phyloP scores from a whole-genome alignment of 2,329 filamentous ascomycete species.

The Aspergillus brunneoviolaceus region DNA sequence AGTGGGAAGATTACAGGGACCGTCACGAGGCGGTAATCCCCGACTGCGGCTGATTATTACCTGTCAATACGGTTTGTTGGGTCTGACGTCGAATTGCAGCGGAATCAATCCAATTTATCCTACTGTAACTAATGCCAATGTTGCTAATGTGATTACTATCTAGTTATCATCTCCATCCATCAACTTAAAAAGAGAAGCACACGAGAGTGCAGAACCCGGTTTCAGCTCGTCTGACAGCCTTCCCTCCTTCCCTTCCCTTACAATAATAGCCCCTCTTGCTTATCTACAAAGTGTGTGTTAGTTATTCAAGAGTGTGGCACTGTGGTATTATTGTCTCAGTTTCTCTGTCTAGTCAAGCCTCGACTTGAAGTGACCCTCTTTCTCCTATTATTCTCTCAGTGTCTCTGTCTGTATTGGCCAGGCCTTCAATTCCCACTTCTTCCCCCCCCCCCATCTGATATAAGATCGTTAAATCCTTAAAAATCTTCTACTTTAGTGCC shows the following conservation, averaged over 20 bases:
- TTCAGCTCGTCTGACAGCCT: neutral
- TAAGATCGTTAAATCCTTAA: neutral
- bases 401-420: neutral
- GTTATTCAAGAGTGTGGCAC: neutral
- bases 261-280: neutral
- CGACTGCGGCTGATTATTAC: slow-evolving; percentile 1
- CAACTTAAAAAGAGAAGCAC: neutral
- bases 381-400: neutral
- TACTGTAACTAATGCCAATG: neutral
- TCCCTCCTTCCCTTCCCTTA: neutral
- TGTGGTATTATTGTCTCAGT: neutral
- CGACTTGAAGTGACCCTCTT: neutral
- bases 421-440: neutral
- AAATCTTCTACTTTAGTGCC: neutral
- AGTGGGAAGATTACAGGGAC: slow-evolving; percentile 4
- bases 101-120: neutral
- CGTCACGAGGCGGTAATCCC: neutral
- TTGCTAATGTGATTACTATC: neutral
- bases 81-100: slow-evolving; percentile 4
- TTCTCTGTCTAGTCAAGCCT: neutral
- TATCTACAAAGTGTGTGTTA: neutral
- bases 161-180: neutral
- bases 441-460: neutral
- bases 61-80: slow-evolving; percentile 1
- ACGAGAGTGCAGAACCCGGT: neutral